These are phyloP conservation scores for Neurospora sublineolata DNA, from an alignment of 495 filamentous ascomycete species.

Conservation along the genomic window DNA sequence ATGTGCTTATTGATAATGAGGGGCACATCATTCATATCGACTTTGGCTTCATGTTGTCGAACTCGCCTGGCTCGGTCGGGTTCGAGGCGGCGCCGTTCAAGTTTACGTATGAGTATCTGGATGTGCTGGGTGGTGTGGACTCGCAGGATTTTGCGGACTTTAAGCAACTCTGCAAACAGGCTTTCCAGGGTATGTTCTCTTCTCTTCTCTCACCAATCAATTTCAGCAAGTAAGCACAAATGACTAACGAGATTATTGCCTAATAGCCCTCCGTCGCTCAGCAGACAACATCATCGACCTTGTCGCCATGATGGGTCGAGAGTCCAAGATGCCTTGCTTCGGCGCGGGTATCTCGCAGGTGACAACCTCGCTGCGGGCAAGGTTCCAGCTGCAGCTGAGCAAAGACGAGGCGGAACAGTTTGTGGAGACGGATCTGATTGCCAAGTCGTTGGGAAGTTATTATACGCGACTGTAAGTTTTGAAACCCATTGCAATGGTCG, in stretches of 20 bases:
- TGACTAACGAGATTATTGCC: background rate
- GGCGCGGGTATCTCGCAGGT: constrained; percentile 50
- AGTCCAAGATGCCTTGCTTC: constrained; percentile 69
- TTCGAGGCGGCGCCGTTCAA: constrained; percentile 75
- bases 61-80: constrained; percentile 63
- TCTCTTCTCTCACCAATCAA: background rate
- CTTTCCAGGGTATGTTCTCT: constrained; percentile 50
- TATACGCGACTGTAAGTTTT: constrained; percentile 57
- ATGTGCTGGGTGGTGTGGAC: constrained; percentile 56
- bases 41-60: constrained; percentile 74
- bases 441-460: constrained; percentile 62
- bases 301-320: constrained; percentile 63
- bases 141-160: constrained; percentile 53
- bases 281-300: constrained; percentile 63
- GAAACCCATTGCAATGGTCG: background rate
- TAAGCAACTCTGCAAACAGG: constrained; percentile 59
- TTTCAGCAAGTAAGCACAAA: background rate
- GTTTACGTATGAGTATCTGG: constrained; percentile 65
- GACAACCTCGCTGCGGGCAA: constrained; percentile 47
- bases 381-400: constrained; percentile 64
- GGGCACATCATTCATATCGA: constrained; percentile 75
- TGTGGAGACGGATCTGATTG: constrained; percentile 60
- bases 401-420: constrained; percentile 61
- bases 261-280: constrained; percentile 49
- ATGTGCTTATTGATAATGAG: constrained; percentile 66